phyloP scores from a whole-genome alignment of 2,329 filamentous ascomycete genomes.

The Fusarium falciforme region DNA sequence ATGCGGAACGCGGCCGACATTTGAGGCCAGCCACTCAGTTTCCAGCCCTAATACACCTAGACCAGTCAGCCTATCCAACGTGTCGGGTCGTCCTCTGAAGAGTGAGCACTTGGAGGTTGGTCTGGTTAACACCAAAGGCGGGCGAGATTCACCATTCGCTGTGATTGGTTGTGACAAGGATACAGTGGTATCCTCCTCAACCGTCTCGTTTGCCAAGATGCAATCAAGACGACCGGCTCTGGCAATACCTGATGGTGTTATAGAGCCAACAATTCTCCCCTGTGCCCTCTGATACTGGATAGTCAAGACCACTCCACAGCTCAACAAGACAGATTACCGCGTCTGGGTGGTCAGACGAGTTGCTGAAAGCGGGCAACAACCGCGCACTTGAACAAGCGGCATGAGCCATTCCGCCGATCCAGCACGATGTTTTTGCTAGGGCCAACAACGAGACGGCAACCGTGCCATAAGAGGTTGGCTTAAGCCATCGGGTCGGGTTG shows the following conservation, averaged over 20 bases:
- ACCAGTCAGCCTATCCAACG: slow-evolving; percentile 8
- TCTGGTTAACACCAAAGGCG: slow-evolving; percentile 1
- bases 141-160: not conserved
- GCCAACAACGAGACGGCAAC: slow-evolving; percentile 25
- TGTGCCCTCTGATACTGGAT: not conserved
- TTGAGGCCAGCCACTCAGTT: slow-evolving; percentile 30
- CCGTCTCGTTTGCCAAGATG: not conserved
- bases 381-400: slow-evolving; percentile 24
- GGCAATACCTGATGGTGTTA: not conserved
- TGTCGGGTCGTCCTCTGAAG: not conserved
- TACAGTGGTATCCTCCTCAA: not conserved
- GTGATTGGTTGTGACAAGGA: slow-evolving; percentile 3
- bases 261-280: not conserved
- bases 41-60: not conserved
- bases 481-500: slow-evolving; percentile 21
- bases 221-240: not conserved
- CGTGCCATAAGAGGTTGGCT: slow-evolving; percentile 24
- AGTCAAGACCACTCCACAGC: not conserved
- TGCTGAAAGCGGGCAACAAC: slow-evolving; percentile 28
- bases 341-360: slow-evolving; percentile 16
- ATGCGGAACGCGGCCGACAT: slow-evolving; percentile 9
- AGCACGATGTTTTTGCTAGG: slow-evolving; percentile 21
- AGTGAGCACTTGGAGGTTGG: not conserved
- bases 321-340: slow-evolving; percentile 18
- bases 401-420: slow-evolving; percentile 22